Conservation (phyloP, 441 rosid genomes). For the Arabidopsis lyrata region DNA sequence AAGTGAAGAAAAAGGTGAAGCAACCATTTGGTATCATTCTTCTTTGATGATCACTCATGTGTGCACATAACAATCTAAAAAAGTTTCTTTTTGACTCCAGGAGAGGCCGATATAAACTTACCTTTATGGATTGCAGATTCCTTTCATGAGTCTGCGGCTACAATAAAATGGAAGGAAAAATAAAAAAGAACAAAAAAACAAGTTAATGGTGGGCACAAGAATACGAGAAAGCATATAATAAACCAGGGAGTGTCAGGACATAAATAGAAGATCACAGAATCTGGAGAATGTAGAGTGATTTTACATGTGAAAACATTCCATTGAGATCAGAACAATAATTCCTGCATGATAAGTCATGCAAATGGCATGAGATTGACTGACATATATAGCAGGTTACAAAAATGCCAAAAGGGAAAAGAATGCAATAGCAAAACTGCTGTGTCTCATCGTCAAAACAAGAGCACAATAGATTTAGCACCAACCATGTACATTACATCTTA, state of each 20-base stretch:
- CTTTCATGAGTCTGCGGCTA: conserved; percentile 40
- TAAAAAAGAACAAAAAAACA: conserved; percentile 20
- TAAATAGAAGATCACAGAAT: conserved; percentile 40
- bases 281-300: conserved; percentile 33
- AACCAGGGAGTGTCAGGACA: conserved; percentile 47
- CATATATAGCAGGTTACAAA: conserved; percentile 22
- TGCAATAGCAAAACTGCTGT: conserved; percentile 22
- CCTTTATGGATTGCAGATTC: conserved; percentile 36
- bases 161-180: conserved; percentile 2
- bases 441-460: conserved; percentile 17
- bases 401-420: conserved; percentile 35
- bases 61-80: conserved; percentile 34
- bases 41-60: conserved; percentile 43
- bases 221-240: conserved; percentile 42
- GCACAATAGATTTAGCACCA: conserved; percentile 25
- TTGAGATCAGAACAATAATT: conserved; percentile 39
- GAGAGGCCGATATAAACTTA: conserved; percentile 33
- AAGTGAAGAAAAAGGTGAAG: conserved; percentile 35
- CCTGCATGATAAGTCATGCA: conserved; percentile 29
- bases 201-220: conserved; percentile 50
- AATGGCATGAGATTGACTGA: conserved; percentile 30
- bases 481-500: not conserved
- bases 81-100: conserved; percentile 35
- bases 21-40: conserved; percentile 49
- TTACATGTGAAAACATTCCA: conserved; percentile 41